These are phyloP conservation scores for Ephemerocybe angulata DNA, from an alignment of 768 basidiomycete species.

Conservation along the genomic window DNA sequence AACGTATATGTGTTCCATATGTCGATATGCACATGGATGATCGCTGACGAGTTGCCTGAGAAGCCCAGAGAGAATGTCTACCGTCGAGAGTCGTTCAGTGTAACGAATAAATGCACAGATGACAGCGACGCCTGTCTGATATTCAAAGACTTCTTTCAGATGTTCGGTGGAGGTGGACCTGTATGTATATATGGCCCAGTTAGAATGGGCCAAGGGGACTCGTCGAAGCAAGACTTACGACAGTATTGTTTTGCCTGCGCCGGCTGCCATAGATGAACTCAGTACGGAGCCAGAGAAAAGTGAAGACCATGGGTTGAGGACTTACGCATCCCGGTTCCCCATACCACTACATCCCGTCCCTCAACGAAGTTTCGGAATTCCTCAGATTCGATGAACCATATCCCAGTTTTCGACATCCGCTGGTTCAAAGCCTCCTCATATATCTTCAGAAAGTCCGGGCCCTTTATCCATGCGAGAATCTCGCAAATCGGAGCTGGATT, in stretches of 20 bases:
- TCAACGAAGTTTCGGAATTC: background rate
- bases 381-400: background rate
- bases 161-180: background rate
- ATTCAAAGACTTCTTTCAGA: background rate
- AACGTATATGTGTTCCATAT: too few relatives aligned
- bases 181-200: background rate
- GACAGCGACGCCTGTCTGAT: background rate
- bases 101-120: slow-evolving; percentile 5
- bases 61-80: background rate
- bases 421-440: background rate
- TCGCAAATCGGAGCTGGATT: too few relatives aligned
- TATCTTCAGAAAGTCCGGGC: background rate
- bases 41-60: slow-evolving; percentile 1
- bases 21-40: too few relatives aligned
- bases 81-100: background rate
- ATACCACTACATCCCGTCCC: background rate
- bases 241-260: slow-evolving; percentile 3
- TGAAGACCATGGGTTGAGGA: background rate
- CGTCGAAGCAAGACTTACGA: background rate
- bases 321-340: slow-evolving; percentile 7
- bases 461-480: background rate
- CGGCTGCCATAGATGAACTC: background rate
- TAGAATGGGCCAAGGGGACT: background rate
- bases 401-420: background rate
- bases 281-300: background rate